Percentiles rank a stretch among this genome's conserved stretches.
phyloP scores from a whole-genome alignment of 1,139 yeast genomes.

The Saccharomyces pastorianus region DNA sequence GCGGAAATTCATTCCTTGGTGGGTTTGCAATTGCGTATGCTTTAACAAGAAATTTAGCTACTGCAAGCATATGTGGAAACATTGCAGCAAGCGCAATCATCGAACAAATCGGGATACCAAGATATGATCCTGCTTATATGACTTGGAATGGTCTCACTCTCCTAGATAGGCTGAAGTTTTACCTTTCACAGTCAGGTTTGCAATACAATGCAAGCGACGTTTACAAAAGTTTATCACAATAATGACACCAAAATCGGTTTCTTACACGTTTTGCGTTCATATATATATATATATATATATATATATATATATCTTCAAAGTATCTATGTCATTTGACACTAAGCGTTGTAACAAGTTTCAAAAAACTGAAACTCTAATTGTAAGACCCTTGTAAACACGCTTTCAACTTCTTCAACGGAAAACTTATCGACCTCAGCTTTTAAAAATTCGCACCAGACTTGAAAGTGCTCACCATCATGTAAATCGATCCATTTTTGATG shows the following conservation, averaged over 20 bases:
- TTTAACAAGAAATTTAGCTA: slow-evolving; percentile 43
- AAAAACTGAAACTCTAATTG: slow-evolving; percentile 41
- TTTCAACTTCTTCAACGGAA: slow-evolving; percentile 29
- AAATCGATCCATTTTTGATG: slow-evolving; percentile 45
- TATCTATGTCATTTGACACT: background rate
- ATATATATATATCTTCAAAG: background rate
- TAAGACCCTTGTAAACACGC: slow-evolving; percentile 33
- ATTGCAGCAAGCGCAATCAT: slow-evolving; percentile 73
- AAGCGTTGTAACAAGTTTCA: slow-evolving; percentile 38
- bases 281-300: background rate
- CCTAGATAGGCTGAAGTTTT: slow-evolving; percentile 17
- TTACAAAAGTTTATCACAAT: slow-evolving; percentile 6
- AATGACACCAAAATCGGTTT: background rate
- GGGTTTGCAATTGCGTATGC: slow-evolving; percentile 59
- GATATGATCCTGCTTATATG: slow-evolving; percentile 27
- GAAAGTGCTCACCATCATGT: slow-evolving; percentile 42
- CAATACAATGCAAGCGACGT: slow-evolving; percentile 7
- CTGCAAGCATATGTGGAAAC: slow-evolving; percentile 62
- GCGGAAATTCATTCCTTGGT: slow-evolving; percentile 86
- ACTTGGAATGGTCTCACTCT: slow-evolving; percentile 50
- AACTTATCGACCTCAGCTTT: slow-evolving; percentile 39
- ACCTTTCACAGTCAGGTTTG: slow-evolving; percentile 11
- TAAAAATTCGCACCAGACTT: slow-evolving; percentile 42
- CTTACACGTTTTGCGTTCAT: background rate
- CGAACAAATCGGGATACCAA: slow-evolving; percentile 71